phyloP scores from a whole-genome alignment of 1,284 basidiomycete genomes.

The Spongiforma sp. region DNA sequence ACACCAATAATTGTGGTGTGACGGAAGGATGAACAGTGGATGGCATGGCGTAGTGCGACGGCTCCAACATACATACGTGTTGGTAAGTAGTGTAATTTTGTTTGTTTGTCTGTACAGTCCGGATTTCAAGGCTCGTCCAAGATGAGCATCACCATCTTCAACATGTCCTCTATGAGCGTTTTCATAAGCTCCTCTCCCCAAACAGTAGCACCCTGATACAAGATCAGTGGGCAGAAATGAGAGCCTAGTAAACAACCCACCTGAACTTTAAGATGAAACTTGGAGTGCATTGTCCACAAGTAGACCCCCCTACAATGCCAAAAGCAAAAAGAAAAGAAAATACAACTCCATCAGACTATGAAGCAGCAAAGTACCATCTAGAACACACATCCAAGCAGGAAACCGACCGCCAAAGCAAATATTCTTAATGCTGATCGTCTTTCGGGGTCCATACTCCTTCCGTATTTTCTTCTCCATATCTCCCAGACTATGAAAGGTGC shows the following conservation, averaged over 20 bases:
- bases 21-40: too few relatives aligned
- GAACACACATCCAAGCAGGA: background rate
- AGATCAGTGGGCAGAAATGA: background rate
- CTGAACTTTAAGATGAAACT: background rate
- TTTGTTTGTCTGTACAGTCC: too few relatives aligned
- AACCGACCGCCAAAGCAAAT: background rate
- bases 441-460: background rate
- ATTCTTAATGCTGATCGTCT: background rate
- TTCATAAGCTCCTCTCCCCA: background rate
- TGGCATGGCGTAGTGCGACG: too few relatives aligned
- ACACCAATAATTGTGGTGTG: too few relatives aligned
- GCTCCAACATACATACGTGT: too few relatives aligned
- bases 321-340: background rate
- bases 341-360: background rate
- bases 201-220: background rate
- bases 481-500: background rate
- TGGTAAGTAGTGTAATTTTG: too few relatives aligned
- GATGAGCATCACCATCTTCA: background rate
- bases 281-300: background rate
- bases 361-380: background rate
- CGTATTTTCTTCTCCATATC: background rate
- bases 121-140: too few relatives aligned
- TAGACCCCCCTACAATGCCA: background rate
- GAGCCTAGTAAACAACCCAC: background rate
- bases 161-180: background rate